Base-by-base conservation (phyloP, 2,329 filamentous ascomycete genomes). In the Aspergillus pseudotamarii region DNA sequence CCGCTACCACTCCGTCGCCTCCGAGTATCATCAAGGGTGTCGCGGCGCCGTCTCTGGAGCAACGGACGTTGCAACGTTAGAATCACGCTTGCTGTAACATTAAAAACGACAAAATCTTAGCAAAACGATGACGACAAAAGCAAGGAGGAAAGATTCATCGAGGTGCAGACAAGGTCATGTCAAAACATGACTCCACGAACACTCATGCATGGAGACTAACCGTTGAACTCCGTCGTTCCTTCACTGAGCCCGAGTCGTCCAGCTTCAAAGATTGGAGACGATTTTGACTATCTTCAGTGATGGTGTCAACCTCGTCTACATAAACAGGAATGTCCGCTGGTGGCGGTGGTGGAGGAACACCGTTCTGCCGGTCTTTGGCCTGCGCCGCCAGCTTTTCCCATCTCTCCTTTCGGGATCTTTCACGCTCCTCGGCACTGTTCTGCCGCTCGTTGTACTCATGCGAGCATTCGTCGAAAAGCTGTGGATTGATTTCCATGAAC, bases 401-500 rank as follows among this genome's bases (percentile, higher is more conserved):
- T 75, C 94, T 93, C 69, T 89, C 89, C 77, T 96, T 89, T 68
- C 95, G 89, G 66, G 89, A 85, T 68, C 90, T 89, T 78, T 97
- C 91, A 61, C 94, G 89, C 64, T 92, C 88, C n/a, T 91, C 89
- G 4, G 94, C 93, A 67, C 88, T 95, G 79, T 96, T 96, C 80
- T 98, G 94, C 73, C 95, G 91, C 78, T 98, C 94, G 6, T 94
- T 96, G 80, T 99, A 99, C 68, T 98, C 94, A 75, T 97, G 94
- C 41, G 95, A 97, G 81, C 95, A 99, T 76, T 99, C 95, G 72
- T 99, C 95, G 73, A 99, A 99, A 26, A 99, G 87, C 78, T 97
- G 94, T 11, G 95, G 95, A 78, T 98, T 98, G 74, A 99, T 97
- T 78, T 99, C 95, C 95, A 99, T 99, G 80, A 99, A 99, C 43